These are phyloP conservation scores for Isoetes taiwanensis DNA, from an alignment of 75 land plant genomes.

Conservation along the genomic window DNA sequence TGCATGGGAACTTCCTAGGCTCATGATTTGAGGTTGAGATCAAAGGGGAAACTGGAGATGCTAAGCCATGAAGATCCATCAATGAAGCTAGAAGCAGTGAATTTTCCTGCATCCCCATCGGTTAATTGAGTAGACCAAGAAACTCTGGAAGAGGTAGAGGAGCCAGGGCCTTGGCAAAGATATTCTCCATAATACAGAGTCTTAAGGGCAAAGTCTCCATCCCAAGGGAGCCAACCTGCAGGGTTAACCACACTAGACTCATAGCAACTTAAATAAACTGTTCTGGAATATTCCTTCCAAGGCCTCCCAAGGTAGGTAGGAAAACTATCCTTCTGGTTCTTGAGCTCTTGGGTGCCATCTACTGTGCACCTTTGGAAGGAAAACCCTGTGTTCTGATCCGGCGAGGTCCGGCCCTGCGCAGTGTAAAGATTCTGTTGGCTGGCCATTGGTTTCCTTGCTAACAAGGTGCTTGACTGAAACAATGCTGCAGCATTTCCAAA, in stretches of 20 bases:
- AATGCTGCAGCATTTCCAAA: constrained; percentile 50
- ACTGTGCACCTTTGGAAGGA: constrained; percentile 33
- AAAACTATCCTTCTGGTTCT: no score
- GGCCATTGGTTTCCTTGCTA: constrained; percentile 23
- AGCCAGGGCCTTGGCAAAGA: constrained; percentile 42
- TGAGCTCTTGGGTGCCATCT: background rate
- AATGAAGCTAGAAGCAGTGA: constrained; percentile 36
- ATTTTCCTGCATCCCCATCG: constrained; percentile 20
- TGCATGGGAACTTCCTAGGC: no score
- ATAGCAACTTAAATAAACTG: constrained; percentile 28
- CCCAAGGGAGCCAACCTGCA: constrained; percentile 70
- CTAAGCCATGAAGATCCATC: constrained; percentile 36
- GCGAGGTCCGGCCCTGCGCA: constrained; percentile 37
- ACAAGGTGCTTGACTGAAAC: constrained; percentile 31
- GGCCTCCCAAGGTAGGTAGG: constrained; percentile 39
- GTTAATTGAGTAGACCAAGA: no score
- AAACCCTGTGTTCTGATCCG: constrained; percentile 35
- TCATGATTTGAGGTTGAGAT: no score
- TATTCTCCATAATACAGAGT: constrained; percentile 73
- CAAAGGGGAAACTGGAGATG: constrained; percentile 19
- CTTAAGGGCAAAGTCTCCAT: constrained; percentile 24
- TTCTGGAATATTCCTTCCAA: constrained; percentile 39
- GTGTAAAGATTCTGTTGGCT: constrained; percentile 33
- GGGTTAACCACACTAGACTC: constrained; percentile 38
- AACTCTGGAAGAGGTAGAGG: constrained; percentile 35